Percentiles rank a stretch among this genome's conserved stretches.
These are phyloP conservation scores for Naganishia friedmannii DNA, from an alignment of 768 basidiomycete genomes.

Conservation along the genomic window DNA sequence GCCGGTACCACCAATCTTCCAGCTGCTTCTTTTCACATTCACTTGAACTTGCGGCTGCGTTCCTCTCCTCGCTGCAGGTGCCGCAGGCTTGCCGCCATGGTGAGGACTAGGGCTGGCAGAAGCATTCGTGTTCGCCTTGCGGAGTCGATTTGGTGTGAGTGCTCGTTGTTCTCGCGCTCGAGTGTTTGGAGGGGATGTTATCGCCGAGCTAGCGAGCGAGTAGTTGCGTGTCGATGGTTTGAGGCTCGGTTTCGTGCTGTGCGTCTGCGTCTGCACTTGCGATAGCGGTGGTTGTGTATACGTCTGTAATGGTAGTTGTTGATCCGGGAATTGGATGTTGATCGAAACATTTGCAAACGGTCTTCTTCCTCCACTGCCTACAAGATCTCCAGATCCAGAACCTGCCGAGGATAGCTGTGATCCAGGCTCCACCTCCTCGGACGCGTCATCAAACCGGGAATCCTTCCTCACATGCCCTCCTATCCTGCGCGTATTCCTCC, in stretches of 20 bases:
- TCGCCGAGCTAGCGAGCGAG: too few species aligned
- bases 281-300: background rate
- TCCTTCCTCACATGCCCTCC: background rate
- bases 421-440: background rate
- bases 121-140: background rate
- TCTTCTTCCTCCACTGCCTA: background rate
- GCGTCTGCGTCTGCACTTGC: too few species aligned
- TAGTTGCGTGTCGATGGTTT: background rate
- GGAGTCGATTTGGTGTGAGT: slow-evolving; percentile 8
- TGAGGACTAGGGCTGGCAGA: background rate
- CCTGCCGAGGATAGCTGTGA: too few species aligned
- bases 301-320: background rate
- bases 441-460: slow-evolving; percentile 19
- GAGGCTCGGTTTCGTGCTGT: background rate
- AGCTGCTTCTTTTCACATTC: background rate
- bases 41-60: background rate
- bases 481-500: background rate
- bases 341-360: background rate
- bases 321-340: background rate
- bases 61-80: background rate
- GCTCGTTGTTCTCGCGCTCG: background rate
- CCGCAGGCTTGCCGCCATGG: background rate
- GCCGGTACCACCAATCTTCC: background rate
- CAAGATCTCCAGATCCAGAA: too few species aligned
- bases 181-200: too few species aligned